Conservation (phyloP, 768 basidiomycete genomes). For the Calocybe gangraenosa region DNA sequence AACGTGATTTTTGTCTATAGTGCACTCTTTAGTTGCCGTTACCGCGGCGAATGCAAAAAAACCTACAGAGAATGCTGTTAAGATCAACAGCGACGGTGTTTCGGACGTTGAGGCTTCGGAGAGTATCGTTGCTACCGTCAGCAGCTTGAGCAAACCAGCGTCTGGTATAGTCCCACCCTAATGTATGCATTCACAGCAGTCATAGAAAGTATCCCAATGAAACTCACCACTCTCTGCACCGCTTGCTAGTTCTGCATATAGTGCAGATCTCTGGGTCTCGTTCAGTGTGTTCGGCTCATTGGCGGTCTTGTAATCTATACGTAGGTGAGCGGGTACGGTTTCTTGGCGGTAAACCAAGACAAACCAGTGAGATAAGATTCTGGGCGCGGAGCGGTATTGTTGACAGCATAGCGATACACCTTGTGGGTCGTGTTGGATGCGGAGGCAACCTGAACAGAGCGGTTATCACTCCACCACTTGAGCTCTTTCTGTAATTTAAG, state of each 20-base stretch:
- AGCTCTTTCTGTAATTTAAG: slow-evolving; percentile 64
- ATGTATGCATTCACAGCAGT: not conserved
- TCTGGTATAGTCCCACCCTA: slow-evolving; percentile 51
- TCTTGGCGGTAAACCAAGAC: slow-evolving; percentile 10
- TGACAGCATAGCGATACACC: slow-evolving; percentile 72
- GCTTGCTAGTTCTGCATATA: slow-evolving; percentile 87
- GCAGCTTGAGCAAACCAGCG: slow-evolving; percentile 39
- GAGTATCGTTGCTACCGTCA: slow-evolving; percentile 42
- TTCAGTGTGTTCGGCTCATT: slow-evolving; percentile 66
- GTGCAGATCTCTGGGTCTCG: slow-evolving; percentile 48
- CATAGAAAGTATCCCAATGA: not conserved
- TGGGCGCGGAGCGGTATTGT: slow-evolving; percentile 83
- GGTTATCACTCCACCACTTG: slow-evolving; percentile 76
- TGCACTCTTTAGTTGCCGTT: not conserved
- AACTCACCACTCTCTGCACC: slow-evolving; percentile 77
- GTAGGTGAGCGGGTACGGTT: slow-evolving; percentile 2
- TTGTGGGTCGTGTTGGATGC: slow-evolving; percentile 62
- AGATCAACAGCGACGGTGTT: slow-evolving; percentile 71
- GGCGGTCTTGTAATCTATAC: slow-evolving; percentile 72
- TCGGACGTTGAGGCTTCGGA: slow-evolving; percentile 69
- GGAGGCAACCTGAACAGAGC: slow-evolving; percentile 63
- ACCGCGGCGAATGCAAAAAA: not conserved
- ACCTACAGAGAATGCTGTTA: slow-evolving; percentile 81
- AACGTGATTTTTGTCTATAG: slow-evolving; percentile 59
- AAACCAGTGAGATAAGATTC: slow-evolving; percentile 72